Evolutionary conservation across 78 protist genomes (phyloP).

Genomic region (Isochrysis galbana): DNA sequence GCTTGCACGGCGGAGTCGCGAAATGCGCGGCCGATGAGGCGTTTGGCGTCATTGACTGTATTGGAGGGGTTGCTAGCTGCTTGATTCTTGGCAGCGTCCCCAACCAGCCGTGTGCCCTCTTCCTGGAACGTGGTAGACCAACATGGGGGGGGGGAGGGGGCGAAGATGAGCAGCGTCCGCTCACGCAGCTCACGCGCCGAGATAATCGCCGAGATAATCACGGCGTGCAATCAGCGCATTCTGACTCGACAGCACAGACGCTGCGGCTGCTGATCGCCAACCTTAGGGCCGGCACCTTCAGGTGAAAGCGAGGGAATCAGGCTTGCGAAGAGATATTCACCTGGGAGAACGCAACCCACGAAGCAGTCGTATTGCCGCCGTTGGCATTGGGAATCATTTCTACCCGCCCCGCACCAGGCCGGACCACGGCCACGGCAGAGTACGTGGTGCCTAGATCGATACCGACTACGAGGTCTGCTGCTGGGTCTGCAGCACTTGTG

Average conservation of each 20-base stretch:
- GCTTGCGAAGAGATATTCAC: no score
- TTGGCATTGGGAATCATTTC: slow-evolving; percentile 54
- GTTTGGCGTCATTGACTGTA: slow-evolving; percentile 91
- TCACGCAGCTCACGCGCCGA: no score
- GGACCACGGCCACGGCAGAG: slow-evolving; percentile 85
- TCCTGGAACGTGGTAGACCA: no score
- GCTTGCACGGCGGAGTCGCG: slow-evolving; percentile 53
- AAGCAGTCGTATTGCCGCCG: slow-evolving; percentile 66
- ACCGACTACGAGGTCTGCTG: slow-evolving; percentile 65
- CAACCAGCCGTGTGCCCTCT: slow-evolving; percentile 78
- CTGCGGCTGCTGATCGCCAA: no score
- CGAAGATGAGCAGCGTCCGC: no score
- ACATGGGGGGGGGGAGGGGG: no score
- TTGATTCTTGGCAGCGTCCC: slow-evolving; percentile 90
- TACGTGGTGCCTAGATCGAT: slow-evolving; percentile 95
- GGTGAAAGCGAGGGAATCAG: no score
- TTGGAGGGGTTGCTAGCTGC: slow-evolving; percentile 94
- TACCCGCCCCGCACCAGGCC: slow-evolving; percentile 18
- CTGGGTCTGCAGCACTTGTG: no score
- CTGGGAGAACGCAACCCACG: slow-evolving; percentile 62
- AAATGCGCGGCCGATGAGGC: slow-evolving; percentile 91
- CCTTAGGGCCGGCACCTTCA: no score
- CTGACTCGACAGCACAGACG: no score
- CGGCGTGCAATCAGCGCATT: no score
- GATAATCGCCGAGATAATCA: no score